Base-by-base conservation (phyloP, 768 basidiomycete genomes). In the Amanita pallidorosea region DNA sequence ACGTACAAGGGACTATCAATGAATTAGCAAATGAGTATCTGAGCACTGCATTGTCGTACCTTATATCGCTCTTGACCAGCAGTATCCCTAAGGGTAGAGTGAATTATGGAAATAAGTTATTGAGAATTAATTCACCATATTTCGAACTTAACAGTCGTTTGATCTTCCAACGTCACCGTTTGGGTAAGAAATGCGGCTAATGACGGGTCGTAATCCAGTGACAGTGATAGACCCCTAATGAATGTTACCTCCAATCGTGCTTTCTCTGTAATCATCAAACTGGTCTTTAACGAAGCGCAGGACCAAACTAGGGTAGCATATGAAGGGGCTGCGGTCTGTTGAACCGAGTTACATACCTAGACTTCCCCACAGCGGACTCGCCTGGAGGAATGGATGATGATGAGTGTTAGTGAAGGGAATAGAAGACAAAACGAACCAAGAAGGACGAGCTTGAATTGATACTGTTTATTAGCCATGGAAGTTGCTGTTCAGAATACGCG, bases 101-200 rank as follows among this genome's bases (percentile, higher is more conserved):
- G 37, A 54, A 42, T 51, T 40, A 47, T 48, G 47, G 11, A 44
- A 41, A 53, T 46, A 47, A 17, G 17, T 36, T 31, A 52, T 36
- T 40, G 40, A 20, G 25, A 35, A 6, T 27, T n/a, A 35, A 64
- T 79, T 23, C 62, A 93, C 94, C 93, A 95, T 63, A 95, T 95
- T 72, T 97, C 95, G 63, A 99, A 98, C 75, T 98, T 98, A 62
- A 99, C 89, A 20, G 83, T 83, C 20, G 88, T 88, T 55, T 84
- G 81, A 63, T 93, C 87, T 43, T 93, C 86, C 36, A 96, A 76
- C 11, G 82, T 84, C 29, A 98, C 89, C 3, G 94, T 96, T 67
- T 98, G 95, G n/a, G 96, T 97, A 57, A 99, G 68, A 76, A 99
- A 99, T 33, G 95, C 95, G 54, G 95, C 95, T 91, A 60, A 22